Evolutionary conservation across 345 rosid genomes (phyloP), one percentile per base, ranked within the genome.

Genomic region (Camelina neglecta): DNA sequence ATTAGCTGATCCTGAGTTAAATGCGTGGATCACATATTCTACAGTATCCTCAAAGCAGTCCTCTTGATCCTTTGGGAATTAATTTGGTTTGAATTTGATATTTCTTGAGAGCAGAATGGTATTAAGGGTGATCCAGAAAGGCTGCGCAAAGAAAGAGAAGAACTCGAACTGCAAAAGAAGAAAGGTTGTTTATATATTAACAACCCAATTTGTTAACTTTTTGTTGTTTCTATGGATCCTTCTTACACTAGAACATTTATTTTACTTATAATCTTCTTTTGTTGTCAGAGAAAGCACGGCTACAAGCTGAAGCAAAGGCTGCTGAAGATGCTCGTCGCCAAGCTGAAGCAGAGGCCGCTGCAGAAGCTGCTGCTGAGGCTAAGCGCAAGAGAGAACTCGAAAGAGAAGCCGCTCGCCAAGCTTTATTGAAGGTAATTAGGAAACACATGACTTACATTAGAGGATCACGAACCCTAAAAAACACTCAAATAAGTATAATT

Each of bases 381-480:
- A 95, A 82, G 86, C 84, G 89, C 80, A 84, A 86, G 85, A 90
- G 93, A 81, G 97, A 89, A 79, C 83, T 86, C 23, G 94, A 90
- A 85, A 89, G 99, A 79, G 99, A 95, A 77, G 96, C 94, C 15
- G 97, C 98, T 36, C 89, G 99, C 9, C 97, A 86, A 77, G 97
- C 93, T 41, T 79, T 95, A 84, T 78, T 80, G 69, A 81, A 86
- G 97, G 99, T 95, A 76, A 77, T 16, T 59, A 21, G 44, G 35
- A 60, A 44, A 65, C 73, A 10, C 26, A 5, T 4, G 45, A 50
- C 58, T 44, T 60, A 4, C 56, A 65, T 65, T 23, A 47, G 11
- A 38, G 57, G 16, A 16, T 47, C 72, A 58, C 61, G 29, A 64
- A 56, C 62, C 21, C 29, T 58, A n/a, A 59, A 38, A 10, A 56